Evolutionary conservation across 140 eudicot species (phyloP), one percentile per base, ranked within the genome.

Genomic region (Cichorium intybus): DNA sequence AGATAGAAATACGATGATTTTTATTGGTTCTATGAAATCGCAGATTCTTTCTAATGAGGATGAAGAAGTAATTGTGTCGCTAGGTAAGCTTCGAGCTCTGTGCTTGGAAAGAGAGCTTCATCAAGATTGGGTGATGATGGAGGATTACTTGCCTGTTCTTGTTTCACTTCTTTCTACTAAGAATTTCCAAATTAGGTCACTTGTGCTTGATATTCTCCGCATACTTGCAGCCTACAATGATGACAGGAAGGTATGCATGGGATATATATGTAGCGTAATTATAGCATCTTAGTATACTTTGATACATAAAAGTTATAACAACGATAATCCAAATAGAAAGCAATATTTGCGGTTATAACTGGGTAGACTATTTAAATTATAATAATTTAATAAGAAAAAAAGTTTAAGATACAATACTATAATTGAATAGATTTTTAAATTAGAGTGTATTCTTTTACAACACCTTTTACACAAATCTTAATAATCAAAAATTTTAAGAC

Each of bases 91-190:
- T 20, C 64, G 39, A 33, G 76, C 35, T 70, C 60, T 82, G 26
- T 58, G 70, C 1, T 39, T 47, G 73, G 72, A 70, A 66, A 74
- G 84, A 33, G 78, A 70, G 14, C 54, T 82, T 67, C 76, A 82
- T 62, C 77, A 63, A 14, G 87, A 82, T 50, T 82, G 87, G 84
- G 60, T 82, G 59, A 71, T 82, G 69, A 69, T 82, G 81, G 87
- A 82, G 67, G 81, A 71, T 2, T 82, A 82, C 35, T 47, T 82
- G 64, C 87, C 84, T 4, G 70, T 78, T 61, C 60, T 78, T 37
- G 60, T 67, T 47, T 55, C 75, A 12, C 87, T 78, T 70, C 84
- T 82, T 65, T 28, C 75, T 62, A 61, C 58, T 3, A 82, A 74
- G 60, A 71, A 50, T 55, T n/a, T 29, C 12, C 16, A 62, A 22